Conservation (phyloP, 2,329 filamentous ascomycete species). For the Thermochaetoides dissita region DNA sequence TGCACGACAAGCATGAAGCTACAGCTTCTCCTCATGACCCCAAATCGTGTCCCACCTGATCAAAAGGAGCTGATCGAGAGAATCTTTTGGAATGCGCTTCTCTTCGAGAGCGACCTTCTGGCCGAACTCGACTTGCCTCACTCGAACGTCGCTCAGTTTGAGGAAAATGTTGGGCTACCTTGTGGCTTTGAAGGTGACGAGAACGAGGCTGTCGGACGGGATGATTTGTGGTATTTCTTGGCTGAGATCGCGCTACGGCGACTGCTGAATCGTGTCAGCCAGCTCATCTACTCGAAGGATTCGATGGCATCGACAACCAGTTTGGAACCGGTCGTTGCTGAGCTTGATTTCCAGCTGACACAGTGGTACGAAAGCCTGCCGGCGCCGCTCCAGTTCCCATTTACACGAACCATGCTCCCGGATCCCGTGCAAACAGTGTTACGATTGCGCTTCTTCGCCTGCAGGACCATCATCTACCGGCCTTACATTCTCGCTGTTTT, state of each 20-base stretch:
- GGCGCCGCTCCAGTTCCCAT: conserved; percentile 61
- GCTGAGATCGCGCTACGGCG: conserved; percentile 68
- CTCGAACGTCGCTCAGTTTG: conserved; percentile 69
- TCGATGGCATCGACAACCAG: conserved; percentile 57
- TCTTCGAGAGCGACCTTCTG: conserved; percentile 68
- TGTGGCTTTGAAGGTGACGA: conserved; percentile 65
- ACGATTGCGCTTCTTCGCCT: conserved; percentile 68
- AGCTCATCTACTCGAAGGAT: conserved; percentile 65
- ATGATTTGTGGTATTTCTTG: conserved; percentile 76
- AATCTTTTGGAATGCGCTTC: conserved; percentile 71
- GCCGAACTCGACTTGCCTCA: conserved; percentile 71
- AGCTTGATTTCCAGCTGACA: conserved; percentile 68
- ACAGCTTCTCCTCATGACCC: conserved; percentile 62
- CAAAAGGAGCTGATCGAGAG: conserved; percentile 62
- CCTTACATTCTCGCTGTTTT: conserved; percentile 71
- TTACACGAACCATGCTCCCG: conserved; percentile 49
- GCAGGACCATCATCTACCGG: conserved; percentile 73
- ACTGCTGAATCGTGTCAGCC: conserved; percentile 64
- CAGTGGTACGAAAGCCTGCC: conserved; percentile 78
- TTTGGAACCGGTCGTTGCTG: conserved; percentile 63
- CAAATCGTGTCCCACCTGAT: conserved; percentile 53
- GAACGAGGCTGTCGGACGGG: conserved; percentile 48
- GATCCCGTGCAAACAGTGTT: conserved; percentile 70
- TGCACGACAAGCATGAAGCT: conserved; percentile 71
- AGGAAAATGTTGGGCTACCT: conserved; percentile 65